Conservation (phyloP, 768 basidiomycete genomes). For the Rhodotorula graminis region DNA sequence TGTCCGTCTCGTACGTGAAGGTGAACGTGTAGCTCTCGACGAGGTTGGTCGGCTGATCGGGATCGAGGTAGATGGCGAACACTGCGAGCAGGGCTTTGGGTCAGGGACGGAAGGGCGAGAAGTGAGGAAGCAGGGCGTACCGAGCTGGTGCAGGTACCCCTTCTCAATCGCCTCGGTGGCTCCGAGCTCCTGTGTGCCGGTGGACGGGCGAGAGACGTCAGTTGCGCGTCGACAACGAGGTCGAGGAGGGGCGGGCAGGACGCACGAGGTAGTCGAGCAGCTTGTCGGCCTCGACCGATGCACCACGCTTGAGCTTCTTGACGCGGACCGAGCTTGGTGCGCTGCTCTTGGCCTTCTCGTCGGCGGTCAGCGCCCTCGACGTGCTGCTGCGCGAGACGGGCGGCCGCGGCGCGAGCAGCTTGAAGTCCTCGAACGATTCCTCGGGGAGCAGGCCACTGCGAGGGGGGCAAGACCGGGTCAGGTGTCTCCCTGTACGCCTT, state of each 20-base stretch:
- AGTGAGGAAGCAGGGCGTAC: conserved; percentile 49
- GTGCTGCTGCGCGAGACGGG: background rate
- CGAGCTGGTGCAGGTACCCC: conserved; percentile 72
- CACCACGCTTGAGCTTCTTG: conserved; percentile 67
- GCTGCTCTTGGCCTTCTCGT: conserved; percentile 6
- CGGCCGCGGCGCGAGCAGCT: conserved; percentile 14
- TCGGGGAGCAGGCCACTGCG: conserved; percentile 38
- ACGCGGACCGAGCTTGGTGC: conserved; percentile 57
- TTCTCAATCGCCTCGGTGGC: conserved; percentile 81
- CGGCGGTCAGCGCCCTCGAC: background rate
- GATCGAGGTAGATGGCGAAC: conserved; percentile 52
- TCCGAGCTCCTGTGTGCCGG: conserved; percentile 63
- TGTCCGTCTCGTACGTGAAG: conserved; percentile 38
- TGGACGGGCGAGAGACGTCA: no score
- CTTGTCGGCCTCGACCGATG: conserved; percentile 74
- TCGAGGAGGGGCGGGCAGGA: conserved; percentile 33
- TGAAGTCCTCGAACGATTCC: conserved; percentile 28
- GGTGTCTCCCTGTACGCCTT: no score
- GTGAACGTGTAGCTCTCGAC: conserved; percentile 42
- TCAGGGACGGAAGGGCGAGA: background rate
- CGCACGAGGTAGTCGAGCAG: conserved; percentile 73
- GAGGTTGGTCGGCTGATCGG: conserved; percentile 77
- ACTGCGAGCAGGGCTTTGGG: background rate
- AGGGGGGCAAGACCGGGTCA: background rate
- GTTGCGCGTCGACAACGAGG: no score